phyloP scores from a whole-genome alignment of 2,329 filamentous ascomycete species.

The Botrytis sinoallii region DNA sequence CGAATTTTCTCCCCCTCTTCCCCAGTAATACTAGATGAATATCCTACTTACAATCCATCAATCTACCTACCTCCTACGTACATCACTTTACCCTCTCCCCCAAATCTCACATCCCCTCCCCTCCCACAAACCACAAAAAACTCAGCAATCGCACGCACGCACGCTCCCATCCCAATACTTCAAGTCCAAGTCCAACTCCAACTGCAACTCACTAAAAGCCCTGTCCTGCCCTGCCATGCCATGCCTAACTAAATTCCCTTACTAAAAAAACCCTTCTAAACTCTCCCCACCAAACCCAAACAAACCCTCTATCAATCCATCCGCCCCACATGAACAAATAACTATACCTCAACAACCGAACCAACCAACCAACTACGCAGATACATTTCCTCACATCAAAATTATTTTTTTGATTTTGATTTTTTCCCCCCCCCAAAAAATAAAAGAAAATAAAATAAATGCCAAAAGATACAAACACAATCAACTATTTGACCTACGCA shows the following conservation, averaged over 20 bases:
- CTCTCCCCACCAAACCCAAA: not conserved
- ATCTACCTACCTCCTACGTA: too few relatives aligned
- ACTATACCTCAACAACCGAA: not conserved
- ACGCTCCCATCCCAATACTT: too few relatives aligned
- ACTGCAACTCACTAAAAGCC: not conserved
- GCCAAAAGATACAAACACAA: fast-evolving
- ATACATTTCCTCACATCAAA: too few relatives aligned
- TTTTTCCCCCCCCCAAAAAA: too few relatives aligned
- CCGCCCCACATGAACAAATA: not conserved
- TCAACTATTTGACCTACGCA: constrained; percentile 26
- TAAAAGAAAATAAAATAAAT: too few relatives aligned
- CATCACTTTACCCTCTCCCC: too few relatives aligned
- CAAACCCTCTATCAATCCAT: not conserved
- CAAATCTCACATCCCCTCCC: not conserved
- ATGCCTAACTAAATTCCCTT: not conserved
- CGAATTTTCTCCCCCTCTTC: not conserved
- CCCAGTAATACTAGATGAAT: not conserved
- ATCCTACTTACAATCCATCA: not conserved
- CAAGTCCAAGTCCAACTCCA: not conserved
- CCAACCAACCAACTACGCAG: too few relatives aligned
- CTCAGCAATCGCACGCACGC: too few relatives aligned
- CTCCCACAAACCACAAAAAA: too few relatives aligned
- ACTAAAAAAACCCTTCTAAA: not conserved
- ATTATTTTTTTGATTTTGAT: too few relatives aligned
- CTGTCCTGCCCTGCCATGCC: not conserved